A percentile compares a stretch with the other conserved stretches of the same genome.
These are phyloP conservation scores for Aspergillus funiculosus DNA, from an alignment of 495 filamentous ascomycete genomes.

Conservation along the genomic window DNA sequence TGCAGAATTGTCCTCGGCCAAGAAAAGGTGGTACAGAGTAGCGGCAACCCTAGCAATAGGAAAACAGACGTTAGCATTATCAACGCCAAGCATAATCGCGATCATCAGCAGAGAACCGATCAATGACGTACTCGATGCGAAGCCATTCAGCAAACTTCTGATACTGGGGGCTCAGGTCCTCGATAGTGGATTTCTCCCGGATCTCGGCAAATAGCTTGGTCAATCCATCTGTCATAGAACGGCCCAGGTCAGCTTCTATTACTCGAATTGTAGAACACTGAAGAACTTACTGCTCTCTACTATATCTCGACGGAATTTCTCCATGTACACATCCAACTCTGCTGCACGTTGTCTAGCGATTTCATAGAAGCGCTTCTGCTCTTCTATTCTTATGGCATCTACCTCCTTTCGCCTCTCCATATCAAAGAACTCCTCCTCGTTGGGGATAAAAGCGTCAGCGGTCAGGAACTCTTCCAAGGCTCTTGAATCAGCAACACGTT, in stretches of 20 bases:
- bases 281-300: constrained; percentile 65
- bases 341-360: constrained; percentile 84
- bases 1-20: constrained; percentile 95
- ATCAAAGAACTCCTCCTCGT: constrained; percentile 77
- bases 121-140: constrained; percentile 65
- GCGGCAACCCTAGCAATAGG: constrained; percentile 69
- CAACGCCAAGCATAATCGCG: neutral
- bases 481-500: constrained; percentile 72
- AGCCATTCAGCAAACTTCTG: constrained; percentile 98
- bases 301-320: constrained; percentile 69
- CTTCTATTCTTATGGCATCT: constrained; percentile 82
- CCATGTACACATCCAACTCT: constrained; percentile 97
- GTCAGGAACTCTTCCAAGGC: constrained; percentile 80
- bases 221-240: constrained; percentile 58
- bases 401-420: constrained; percentile 71
- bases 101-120: neutral
- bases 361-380: constrained; percentile 92
- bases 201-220: constrained; percentile 93
- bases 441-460: constrained; percentile 57
- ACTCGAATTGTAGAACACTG: neutral
- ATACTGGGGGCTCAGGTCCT: constrained; percentile 87
- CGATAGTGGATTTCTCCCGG: constrained; percentile 74
- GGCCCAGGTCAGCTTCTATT: constrained; percentile 4
- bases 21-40: constrained; percentile 93
- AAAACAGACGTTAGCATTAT: no score